phyloP scores from a whole-genome alignment of 2,329 filamentous ascomycete species.

The Microsporum audouinii region DNA sequence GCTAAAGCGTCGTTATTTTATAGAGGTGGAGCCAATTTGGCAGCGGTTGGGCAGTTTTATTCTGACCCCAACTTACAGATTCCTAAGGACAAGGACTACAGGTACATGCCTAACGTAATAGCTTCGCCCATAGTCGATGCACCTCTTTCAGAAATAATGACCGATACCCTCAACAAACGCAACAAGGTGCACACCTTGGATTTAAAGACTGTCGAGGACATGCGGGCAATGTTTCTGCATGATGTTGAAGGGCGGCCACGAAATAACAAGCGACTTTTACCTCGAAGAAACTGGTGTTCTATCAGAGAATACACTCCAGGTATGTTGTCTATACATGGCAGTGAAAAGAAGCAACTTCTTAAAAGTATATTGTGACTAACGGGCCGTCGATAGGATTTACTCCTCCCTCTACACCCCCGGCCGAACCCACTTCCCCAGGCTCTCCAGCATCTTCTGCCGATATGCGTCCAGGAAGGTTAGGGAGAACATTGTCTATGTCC shows the following conservation, averaged over 20 bases:
- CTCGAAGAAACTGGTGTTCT: conserved; percentile 89
- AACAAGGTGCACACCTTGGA: conserved; percentile 63
- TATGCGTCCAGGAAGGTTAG: conserved; percentile 31
- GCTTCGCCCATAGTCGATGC: conserved; percentile 91
- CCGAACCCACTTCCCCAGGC: conserved; percentile 26
- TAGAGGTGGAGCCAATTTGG: conserved; percentile 86
- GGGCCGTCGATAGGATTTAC: conserved; percentile 56
- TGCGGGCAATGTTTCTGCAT: conserved; percentile 85
- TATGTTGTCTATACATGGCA: conserved; percentile 18
- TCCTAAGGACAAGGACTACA: conserved; percentile 78
- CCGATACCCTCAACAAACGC: conserved; percentile 83
- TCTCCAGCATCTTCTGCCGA: conserved; percentile 16
- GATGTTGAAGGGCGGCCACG: conserved; percentile 81
- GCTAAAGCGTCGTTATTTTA: conserved; percentile 5
- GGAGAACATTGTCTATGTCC: conserved; percentile 52
- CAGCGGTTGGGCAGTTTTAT: conserved; percentile 87
- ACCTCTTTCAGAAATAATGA: conserved; percentile 75
- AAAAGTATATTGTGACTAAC: neutral
- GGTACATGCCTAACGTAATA: conserved; percentile 94
- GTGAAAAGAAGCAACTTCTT: neutral
- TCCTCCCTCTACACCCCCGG: conserved; percentile 56
- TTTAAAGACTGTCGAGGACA: conserved; percentile 73
- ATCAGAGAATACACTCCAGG: conserved; percentile 77
- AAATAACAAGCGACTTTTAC: conserved; percentile 82
- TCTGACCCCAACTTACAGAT: conserved; percentile 74